Evolutionary conservation across 495 filamentous ascomycete genomes (phyloP), one percentile per base, ranked within the genome.

Genomic region (Xylaria bambusicola): DNA sequence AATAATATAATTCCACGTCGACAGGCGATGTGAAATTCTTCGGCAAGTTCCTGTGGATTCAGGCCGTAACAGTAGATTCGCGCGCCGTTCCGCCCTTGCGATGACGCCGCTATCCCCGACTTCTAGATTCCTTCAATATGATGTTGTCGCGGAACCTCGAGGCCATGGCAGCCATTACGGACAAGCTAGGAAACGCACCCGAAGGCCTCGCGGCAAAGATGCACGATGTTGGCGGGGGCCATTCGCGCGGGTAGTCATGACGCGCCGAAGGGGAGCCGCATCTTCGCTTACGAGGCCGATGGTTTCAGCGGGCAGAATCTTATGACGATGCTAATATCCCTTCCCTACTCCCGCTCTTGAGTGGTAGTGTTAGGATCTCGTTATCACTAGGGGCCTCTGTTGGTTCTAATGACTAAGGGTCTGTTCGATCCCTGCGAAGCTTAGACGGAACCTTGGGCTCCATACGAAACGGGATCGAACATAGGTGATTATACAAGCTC

Each of bases 311-410:
- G 67, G 6, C 66, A 73, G 36, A 77, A 74, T 23, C 64, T 84
- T 24, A 86, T 85, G 84, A 87, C 55, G 84, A 87, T 58, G 84
- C 84, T 26, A 87, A 87, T 61, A 74, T 87, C 49, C 84, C 84
- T 0, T 78, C 74, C 6, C 71, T 87, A 5, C 74, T 87, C 15
- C 73, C 78, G 7, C 76, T n/a, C n/a, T n/a, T n/a, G n/a, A n/a
- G n/a, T n/a, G n/a, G n/a, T n/a, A n/a, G n/a, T n/a, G n/a, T n/a
- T n/a, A n/a, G n/a, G n/a, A n/a, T n/a, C n/a, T n/a, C n/a, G n/a
- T n/a, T n/a, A n/a, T n/a, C n/a, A n/a, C n/a, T n/a, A n/a, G n/a
- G n/a, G n/a, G n/a, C n/a, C n/a, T n/a, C n/a, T n/a, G n/a, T n/a
- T n/a, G n/a, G n/a, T n/a, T n/a, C n/a, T n/a, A n/a, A n/a, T n/a